These are phyloP conservation scores for Daucus carota DNA, from an alignment of 129 eudicot genomes.

Conservation along the genomic window DNA sequence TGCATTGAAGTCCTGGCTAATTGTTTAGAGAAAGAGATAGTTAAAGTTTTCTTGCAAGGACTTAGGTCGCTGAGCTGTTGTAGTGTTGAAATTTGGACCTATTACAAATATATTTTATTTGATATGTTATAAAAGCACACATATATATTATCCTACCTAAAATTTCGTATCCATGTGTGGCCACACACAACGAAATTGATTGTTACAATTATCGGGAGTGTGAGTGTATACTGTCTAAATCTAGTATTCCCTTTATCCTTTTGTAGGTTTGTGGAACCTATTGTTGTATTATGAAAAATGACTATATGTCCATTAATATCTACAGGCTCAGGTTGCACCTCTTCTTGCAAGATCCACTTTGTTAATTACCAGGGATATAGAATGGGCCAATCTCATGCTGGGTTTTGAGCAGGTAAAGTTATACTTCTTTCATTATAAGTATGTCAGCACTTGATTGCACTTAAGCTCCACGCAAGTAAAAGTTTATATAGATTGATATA, in stretches of 20 bases:
- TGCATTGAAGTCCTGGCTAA: neutral
- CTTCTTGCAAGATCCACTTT: conserved; percentile 94
- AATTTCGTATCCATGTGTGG: neutral
- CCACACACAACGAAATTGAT: neutral
- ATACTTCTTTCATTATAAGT: neutral
- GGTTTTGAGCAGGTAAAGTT: conserved; percentile 90
- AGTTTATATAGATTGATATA: too few relatives aligned
- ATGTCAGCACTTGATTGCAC: neutral
- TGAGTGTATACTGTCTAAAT: neutral
- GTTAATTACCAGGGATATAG: conserved; percentile 96
- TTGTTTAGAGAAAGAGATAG: neutral
- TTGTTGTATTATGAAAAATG: neutral
- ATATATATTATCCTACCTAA: neutral
- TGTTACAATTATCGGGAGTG: neutral
- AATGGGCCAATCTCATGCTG: conserved; percentile 91
- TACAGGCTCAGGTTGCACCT: conserved; percentile 68
- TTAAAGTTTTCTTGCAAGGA: neutral
- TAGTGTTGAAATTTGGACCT: neutral
- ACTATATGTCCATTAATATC: conserved; percentile 12
- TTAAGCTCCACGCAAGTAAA: too few relatives aligned
- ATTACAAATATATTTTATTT: neutral
- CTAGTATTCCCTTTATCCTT: neutral
- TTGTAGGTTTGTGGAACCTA: neutral
- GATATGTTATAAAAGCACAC: neutral
- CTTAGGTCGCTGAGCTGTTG: too few relatives aligned